phyloP scores from a whole-genome alignment of 495 filamentous ascomycete genomes.

The Antarctomyces pellizariae region DNA sequence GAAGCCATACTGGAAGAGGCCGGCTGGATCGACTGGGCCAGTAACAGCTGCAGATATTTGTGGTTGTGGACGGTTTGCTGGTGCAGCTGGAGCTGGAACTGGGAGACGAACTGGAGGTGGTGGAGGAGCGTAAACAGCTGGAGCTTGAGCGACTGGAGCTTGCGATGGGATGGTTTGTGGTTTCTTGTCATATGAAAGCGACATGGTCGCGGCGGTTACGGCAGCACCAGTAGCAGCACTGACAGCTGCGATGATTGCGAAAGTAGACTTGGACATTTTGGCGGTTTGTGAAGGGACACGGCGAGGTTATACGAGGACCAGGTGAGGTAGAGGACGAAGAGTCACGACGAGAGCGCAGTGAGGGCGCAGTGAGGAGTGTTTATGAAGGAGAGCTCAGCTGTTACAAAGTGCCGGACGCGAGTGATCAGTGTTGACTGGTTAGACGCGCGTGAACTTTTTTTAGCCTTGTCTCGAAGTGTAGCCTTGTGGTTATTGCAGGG shows the following conservation, averaged over 20 bases:
- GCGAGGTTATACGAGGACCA: too few relatives aligned
- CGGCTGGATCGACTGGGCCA: conserved; percentile 56
- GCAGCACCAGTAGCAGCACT: conserved; percentile 77
- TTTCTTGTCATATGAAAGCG: conserved; percentile 30
- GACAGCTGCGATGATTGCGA: conserved; percentile 72
- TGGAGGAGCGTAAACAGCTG: too few relatives aligned
- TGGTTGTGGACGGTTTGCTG: conserved; percentile 10
- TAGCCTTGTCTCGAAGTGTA: too few relatives aligned
- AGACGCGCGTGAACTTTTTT: too few relatives aligned
- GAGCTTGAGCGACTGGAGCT: conserved; percentile 21
- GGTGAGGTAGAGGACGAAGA: too few relatives aligned
- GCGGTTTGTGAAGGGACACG: neutral
- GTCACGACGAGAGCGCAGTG: too few relatives aligned
- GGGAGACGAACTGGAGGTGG: conserved; percentile 13
- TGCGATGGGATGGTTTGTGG: conserved; percentile 17
- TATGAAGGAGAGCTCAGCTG: too few relatives aligned
- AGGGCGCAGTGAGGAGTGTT: too few relatives aligned
- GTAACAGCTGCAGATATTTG: conserved; percentile 13
- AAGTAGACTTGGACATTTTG: conserved; percentile 61
- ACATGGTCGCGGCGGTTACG: conserved; percentile 55
- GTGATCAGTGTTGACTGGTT: too few relatives aligned
- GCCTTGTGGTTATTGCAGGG: too few relatives aligned
- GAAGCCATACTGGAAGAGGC: conserved; percentile 92
- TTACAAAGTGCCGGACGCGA: too few relatives aligned
- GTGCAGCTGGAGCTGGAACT: conserved; percentile 10